A percentile compares a stretch with the other conserved stretches of the same genome.
Conservation (phyloP, 305 asterid genomes). For the Ruellia speciosa region DNA sequence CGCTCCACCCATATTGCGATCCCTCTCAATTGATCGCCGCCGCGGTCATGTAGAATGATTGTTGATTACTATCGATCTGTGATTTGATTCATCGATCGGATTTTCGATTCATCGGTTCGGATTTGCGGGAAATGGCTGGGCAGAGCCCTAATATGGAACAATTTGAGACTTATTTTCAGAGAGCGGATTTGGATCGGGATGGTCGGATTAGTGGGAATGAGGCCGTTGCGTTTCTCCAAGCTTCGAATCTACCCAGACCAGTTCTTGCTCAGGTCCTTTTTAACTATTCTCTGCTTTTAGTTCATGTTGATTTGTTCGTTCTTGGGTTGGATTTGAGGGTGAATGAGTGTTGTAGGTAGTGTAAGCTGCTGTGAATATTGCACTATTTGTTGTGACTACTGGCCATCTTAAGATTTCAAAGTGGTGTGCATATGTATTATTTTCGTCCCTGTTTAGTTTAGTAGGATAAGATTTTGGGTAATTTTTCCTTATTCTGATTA, state of each 20-base stretch:
- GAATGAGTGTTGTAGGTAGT: neutral
- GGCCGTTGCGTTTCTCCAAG: conserved; percentile 67
- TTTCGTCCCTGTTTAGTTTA: conserved; percentile 8
- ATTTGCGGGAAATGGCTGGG: conserved; percentile 34
- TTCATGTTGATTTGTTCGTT: neutral
- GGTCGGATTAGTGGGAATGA: conserved; percentile 71
- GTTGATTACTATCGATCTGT: conserved; percentile 31
- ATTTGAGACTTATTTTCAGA: conserved; percentile 61
- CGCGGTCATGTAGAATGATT: conserved; percentile 26
- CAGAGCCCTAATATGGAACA: conserved; percentile 47
- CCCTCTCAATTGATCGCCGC: conserved; percentile 20
- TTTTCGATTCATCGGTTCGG: conserved; percentile 16
- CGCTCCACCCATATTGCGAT: conserved; percentile 17
- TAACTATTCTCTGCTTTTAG: neutral
- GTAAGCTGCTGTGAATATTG: conserved; percentile 11
- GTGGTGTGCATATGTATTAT: conserved; percentile 3
- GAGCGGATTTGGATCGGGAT: conserved; percentile 80
- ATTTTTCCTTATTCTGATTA: neutral
- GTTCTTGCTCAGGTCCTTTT: conserved; percentile 68
- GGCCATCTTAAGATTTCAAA: conserved; percentile 16
- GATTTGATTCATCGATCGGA: conserved; percentile 24
- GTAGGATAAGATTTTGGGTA: conserved; percentile 14
- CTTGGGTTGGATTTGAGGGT: neutral
- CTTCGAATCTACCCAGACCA: conserved; percentile 54
- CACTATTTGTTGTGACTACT: conserved; percentile 14